Evolutionary conservation across 2,329 filamentous ascomycete species (phyloP), one percentile per base, ranked within the genome.

Genomic region (Tolypocladium ovalisporum): DNA sequence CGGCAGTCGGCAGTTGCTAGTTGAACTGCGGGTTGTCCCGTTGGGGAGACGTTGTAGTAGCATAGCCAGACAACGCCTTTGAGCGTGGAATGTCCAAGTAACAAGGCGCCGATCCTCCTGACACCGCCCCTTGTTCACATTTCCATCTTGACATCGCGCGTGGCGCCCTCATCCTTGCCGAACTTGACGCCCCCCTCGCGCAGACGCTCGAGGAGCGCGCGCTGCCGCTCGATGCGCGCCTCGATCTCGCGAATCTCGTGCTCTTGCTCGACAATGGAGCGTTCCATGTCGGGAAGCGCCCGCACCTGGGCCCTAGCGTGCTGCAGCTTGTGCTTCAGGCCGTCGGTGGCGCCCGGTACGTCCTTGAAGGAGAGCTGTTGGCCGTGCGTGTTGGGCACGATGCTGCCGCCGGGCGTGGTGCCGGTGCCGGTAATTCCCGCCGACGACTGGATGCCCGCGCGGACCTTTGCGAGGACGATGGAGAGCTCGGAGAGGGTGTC

Each of bases 401-500:
- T 19, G 47, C 59, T 72, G 47, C 59, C 72, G 40, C 65, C 65
- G 57, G 70, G 67, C 44, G 75, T 74, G 54, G 69, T 71, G 54
- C 71, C 73, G 7, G 70, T 69, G 55, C 70, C 73, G 4, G 72
- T 71, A 54, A 75, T 67, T 56, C 75, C 69, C 42, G 73, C 65
- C 13, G 71, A 71, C 52, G 73, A 69, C 66, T 75, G 64, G 64
- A 76, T 72, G 19, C 75, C 77, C 40, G 71, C 68, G 63, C 88
- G 83, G 22, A 97, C 81, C 54, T 89, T 88, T 62, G 84, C 79
- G 60, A 97, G 84, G 63, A 96, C 83, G 59, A 85, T 80, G 66
- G 90, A 86, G 56, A 97, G 83, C 66, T 91, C 85, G 32, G 91
- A 90, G 56, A 96, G 82, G 64, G 90, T 84, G 76, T 96, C 92